A percentile compares a stretch with the other conserved stretches of the same genome.
These are phyloP conservation scores for Fusarium sambucinum DNA, from an alignment of 2,329 filamentous ascomycete genomes.

Conservation along the genomic window DNA sequence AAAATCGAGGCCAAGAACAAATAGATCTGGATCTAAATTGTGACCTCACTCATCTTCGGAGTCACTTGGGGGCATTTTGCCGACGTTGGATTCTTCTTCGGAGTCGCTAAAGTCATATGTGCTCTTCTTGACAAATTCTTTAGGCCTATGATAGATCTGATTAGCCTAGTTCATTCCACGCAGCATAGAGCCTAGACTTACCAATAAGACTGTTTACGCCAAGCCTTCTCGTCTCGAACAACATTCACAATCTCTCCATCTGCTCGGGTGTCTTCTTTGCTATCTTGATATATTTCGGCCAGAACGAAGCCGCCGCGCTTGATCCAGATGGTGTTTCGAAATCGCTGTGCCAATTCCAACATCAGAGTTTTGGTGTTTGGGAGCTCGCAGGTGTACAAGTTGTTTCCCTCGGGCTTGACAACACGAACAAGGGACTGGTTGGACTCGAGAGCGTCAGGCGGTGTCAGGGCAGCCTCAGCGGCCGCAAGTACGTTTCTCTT, in stretches of 20 bases:
- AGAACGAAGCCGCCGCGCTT: constrained; percentile 89
- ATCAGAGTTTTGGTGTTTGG: constrained; percentile 75
- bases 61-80: constrained; percentile 86
- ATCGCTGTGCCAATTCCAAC: constrained; percentile 84
- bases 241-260: constrained; percentile 93
- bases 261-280: constrained; percentile 80
- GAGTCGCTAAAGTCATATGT: constrained; percentile 73
- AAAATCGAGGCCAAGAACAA: constrained; percentile 49
- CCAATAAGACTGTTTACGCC: constrained; percentile 93
- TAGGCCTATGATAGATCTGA: constrained; percentile 69
- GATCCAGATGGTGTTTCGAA: constrained; percentile 94
- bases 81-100: constrained; percentile 82
- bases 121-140: constrained; percentile 81
- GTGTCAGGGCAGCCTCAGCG: constrained; percentile 75
- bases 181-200: constrained; percentile 53
- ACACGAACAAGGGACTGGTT: constrained; percentile 81
- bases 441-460: constrained; percentile 68
- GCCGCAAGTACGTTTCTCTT: constrained; percentile 84
- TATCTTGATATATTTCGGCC: constrained; percentile 74
- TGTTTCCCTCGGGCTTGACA: constrained; percentile 87
- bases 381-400: constrained; percentile 83
- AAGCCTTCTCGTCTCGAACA: constrained; percentile 89
- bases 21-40: constrained; percentile 41
- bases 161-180: constrained; percentile 28
- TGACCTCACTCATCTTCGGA: constrained; percentile 69